Base-by-base conservation (phyloP, 2,329 filamentous ascomycete genomes). In the Cercospora beticola region DNA sequence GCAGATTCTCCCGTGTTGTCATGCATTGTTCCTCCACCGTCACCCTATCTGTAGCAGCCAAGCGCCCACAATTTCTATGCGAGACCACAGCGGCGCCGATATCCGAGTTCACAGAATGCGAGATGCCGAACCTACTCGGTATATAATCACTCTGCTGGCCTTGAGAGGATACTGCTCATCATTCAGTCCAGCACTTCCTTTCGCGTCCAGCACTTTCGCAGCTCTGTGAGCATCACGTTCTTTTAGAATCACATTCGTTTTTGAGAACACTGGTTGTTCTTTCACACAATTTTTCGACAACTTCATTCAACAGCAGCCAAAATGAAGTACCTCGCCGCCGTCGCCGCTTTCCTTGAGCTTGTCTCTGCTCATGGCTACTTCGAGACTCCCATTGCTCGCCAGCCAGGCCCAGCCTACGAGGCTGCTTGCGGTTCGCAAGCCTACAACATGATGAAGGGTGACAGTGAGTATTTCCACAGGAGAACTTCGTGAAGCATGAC, bases 301-400 rank as follows among this genome's bases (percentile, higher is more conserved):
- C 12, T 36, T 3, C 28, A 28, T 2, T 7, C 18, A 31, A 3
- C 62, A 64, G 52, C 23, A 43, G 26, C 56, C 46, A 69, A 46
- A 40, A 71, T 71, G 71, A 71, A 69, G 62, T 62, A 52, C 23
- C 76, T 81, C 69, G 72, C 83, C 70, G 78, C 80, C 71, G 70
- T 83, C 64, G 80, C 82, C 72, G 78, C 80, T 74, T 76, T 86
- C 46, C 74, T 81, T 73, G 79, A 82, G 68, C 78, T 82, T 67
- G 86, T 83, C 72, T 79, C 82, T 62, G 85, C 80, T 73, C 86
- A 88, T 78, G 86, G 86, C 72, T 84, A 82, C 76, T 81, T 88
- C 77, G 79, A 76, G 67, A 79, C 74, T 43, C 86, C 86, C 9
- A 70, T 75, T 26, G 79, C 83, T 59, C 84, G 86, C 74, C 78